phyloP scores from a whole-genome alignment of 768 basidiomycete genomes.

The Hirschioporus abietinus region DNA sequence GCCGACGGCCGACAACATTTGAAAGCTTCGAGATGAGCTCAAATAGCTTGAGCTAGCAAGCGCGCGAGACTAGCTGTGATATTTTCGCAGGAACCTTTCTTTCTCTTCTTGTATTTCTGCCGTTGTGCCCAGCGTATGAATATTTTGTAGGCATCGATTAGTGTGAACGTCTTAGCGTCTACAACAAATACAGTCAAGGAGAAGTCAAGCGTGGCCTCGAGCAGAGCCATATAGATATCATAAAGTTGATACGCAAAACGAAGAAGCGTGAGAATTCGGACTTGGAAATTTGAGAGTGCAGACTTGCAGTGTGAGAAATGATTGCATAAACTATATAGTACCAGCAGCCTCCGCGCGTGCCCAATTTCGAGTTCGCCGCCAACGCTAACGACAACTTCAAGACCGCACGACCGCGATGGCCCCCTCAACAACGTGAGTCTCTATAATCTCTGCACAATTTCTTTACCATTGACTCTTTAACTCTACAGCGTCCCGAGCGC shows the following conservation, averaged over 20 bases:
- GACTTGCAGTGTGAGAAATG: not conserved
- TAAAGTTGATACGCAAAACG: too few relatives aligned
- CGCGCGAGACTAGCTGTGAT: too few relatives aligned
- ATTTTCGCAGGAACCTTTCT: too few relatives aligned
- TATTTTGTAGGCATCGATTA: too few relatives aligned
- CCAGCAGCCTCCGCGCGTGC: not conserved
- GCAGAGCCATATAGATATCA: too few relatives aligned
- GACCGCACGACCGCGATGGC: conserved; percentile 32
- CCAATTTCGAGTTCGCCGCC: not conserved
- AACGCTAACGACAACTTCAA: conserved; percentile 22
- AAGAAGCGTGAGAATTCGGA: not conserved
- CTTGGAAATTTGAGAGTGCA: not conserved
- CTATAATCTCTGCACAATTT: conserved; percentile 6
- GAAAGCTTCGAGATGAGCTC: not conserved
- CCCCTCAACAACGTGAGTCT: conserved; percentile 47
- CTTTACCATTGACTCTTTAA: conserved; percentile 9
- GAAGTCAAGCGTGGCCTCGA: too few relatives aligned
- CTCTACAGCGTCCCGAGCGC: conserved; percentile 38
- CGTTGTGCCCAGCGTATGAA: too few relatives aligned
- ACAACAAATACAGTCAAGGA: too few relatives aligned
- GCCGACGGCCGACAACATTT: not conserved
- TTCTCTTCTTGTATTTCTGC: too few relatives aligned
- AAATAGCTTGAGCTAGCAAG: not conserved
- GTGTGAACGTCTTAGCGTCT: too few relatives aligned
- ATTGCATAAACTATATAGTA: not conserved